A percentile compares a stretch with the other conserved stretches of the same genome.
phyloP scores from a whole-genome alignment of 2,329 filamentous ascomycete genomes.

The Didymella arachidicola region DNA sequence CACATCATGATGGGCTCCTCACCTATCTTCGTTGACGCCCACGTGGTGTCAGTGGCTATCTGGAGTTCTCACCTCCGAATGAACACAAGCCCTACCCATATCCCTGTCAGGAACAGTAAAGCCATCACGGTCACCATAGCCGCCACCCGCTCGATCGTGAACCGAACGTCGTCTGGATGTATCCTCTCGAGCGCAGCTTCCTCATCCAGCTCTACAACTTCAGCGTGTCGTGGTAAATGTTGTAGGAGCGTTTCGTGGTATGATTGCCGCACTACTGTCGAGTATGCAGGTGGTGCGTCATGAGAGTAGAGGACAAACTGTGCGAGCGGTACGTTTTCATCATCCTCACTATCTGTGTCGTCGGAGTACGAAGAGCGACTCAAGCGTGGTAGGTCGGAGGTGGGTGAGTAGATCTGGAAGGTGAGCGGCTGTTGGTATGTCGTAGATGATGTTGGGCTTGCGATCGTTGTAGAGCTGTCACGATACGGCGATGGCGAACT shows the following conservation, averaged over 20 bases:
- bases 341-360: constrained; percentile 3
- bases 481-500: constrained; percentile 16
- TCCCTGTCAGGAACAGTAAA: constrained; percentile 26
- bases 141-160: constrained; percentile 30
- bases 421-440: background rate
- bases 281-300: constrained; percentile 36
- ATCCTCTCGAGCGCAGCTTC: constrained; percentile 24
- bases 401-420: background rate
- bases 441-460: background rate
- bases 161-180: constrained; percentile 30
- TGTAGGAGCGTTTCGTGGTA: constrained; percentile 33
- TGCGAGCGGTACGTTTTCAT: constrained; percentile 37
- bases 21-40: background rate
- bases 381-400: background rate
- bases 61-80: background rate
- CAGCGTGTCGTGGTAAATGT: constrained; percentile 25
- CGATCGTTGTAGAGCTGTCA: constrained; percentile 10
- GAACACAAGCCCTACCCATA: constrained; percentile 18
- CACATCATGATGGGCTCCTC: background rate
- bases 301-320: constrained; percentile 30
- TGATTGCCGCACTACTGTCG: constrained; percentile 29
- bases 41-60: background rate
- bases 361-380: constrained; percentile 2
- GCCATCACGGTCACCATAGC: constrained; percentile 29
- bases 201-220: constrained; percentile 21